Conservation (phyloP, 2,329 filamentous ascomycete genomes). For the Dothiorella sarmentorum region DNA sequence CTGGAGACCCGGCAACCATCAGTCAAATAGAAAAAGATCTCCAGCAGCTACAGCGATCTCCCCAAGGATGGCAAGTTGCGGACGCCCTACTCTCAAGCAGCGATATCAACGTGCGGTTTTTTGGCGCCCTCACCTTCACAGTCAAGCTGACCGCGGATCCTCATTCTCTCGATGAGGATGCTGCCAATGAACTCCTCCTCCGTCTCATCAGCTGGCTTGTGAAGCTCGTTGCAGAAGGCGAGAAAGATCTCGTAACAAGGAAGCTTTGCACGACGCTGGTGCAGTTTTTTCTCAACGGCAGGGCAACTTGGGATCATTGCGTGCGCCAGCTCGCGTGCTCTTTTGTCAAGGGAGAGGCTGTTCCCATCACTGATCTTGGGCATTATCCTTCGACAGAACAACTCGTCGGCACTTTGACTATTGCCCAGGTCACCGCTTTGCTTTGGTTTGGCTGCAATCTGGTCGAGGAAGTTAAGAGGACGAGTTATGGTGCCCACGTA, state of each 20-base stretch:
- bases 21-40: constrained; percentile 67
- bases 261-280: constrained; percentile 77
- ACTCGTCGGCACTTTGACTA: constrained; percentile 46
- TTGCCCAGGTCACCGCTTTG: constrained; percentile 53
- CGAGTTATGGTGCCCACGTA: background rate
- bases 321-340: constrained; percentile 62
- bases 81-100: constrained; percentile 67
- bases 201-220: constrained; percentile 62
- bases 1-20: constrained; percentile 45
- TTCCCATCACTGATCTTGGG: constrained; percentile 49
- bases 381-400: constrained; percentile 43
- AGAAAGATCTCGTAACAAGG: constrained; percentile 55
- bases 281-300: constrained; percentile 70
- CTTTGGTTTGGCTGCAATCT: constrained; percentile 64
- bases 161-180: constrained; percentile 28
- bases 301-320: constrained; percentile 63
- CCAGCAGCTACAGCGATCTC: constrained; percentile 72
- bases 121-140: constrained; percentile 87
- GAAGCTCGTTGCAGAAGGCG: constrained; percentile 12
- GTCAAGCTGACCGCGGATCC: constrained; percentile 71
- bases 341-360: constrained; percentile 47
- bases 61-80: constrained; percentile 81
- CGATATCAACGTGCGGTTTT: constrained; percentile 79
- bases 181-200: constrained; percentile 34
- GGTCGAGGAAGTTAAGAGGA: constrained; percentile 56